phyloP scores from a whole-genome alignment of 768 basidiomycete genomes.

The Mycena albidolilacea region DNA sequence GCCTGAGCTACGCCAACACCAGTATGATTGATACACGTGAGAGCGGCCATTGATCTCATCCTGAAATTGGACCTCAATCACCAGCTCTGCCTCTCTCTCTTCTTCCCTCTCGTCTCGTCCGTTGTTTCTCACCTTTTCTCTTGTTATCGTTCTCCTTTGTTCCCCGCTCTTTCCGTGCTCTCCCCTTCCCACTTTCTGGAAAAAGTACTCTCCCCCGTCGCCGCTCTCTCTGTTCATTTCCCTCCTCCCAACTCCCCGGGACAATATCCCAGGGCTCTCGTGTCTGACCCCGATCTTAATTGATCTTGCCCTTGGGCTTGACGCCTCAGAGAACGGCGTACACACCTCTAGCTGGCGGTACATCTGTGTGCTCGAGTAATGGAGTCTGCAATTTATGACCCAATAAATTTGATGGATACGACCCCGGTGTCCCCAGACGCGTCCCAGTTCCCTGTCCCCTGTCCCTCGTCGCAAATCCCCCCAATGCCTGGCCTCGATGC shows the following conservation, averaged over 20 bases:
- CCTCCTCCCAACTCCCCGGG: conserved; percentile 3
- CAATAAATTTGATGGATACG: conserved; percentile 37
- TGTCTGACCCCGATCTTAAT: conserved; percentile 30
- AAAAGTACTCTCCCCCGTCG: conserved; percentile 20
- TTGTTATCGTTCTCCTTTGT: conserved; percentile 27
- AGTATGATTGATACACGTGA: background rate
- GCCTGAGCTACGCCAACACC: too few species aligned
- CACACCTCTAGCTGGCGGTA: conserved; percentile 24
- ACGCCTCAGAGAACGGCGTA: conserved; percentile 32
- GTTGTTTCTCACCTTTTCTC: conserved; percentile 2
- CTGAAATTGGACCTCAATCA: background rate
- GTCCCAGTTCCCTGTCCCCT: conserved; percentile 31
- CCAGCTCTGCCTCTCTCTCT: conserved; percentile 7
- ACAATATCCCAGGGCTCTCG: conserved; percentile 20
- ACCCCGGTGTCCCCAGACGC: conserved; percentile 25
- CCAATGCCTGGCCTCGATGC: conserved; percentile 28
- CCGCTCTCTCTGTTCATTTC: background rate
- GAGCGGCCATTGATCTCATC: background rate
- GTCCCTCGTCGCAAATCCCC: conserved; percentile 20
- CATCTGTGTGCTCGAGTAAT: conserved; percentile 47
- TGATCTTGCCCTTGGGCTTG: conserved; percentile 31
- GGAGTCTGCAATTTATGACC: conserved; percentile 38
- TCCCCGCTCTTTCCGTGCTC: conserved; percentile 34
- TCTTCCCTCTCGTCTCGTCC: conserved; percentile 14
- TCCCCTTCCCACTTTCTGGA: conserved; percentile 34